Evolutionary conservation across 2,329 filamentous ascomycete genomes (phyloP), one percentile per base, ranked within the genome.

Genomic region (Arthroderma sp.): DNA sequence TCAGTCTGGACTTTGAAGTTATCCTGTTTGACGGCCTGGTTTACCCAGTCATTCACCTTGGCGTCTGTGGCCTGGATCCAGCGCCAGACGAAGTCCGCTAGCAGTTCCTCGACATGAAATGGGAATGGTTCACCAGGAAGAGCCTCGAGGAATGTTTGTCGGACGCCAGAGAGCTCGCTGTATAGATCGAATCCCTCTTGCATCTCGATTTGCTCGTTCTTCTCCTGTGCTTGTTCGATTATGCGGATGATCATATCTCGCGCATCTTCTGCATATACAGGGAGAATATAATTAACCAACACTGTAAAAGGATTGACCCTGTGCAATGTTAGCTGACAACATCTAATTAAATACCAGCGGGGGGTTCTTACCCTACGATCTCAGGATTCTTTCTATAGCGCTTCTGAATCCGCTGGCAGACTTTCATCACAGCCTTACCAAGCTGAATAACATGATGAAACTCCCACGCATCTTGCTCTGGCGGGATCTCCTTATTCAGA

Each of bases 171-270:
- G 58, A 98, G 77, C 66, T 95, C 89, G 66, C 83, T 86, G 74
- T 98, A 98, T 17, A 98, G 75, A 63, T 94, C 88, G 69, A 98
- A 97, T 0, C 91, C 93, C 69, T 98, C 93, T 66, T 95, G 82
- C 25, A 97, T 81, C 39, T 87, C 84, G 53, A 97, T 83, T 64
- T 95, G 89, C 57, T 84, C 79, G 13, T 81, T 84, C 55, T 79
- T 82, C 35, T 82, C 79, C 62, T 86, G 81, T 21, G 87, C 83
- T 56, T 85, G 80, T 59, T 86, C 80, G 62, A 97, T 78, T 60
- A 97, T 93, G 57, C 86, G 81, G 63, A 84, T 80, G 43, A 97
- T 84, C 62, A 98, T 83, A 65, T 91, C 90, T 61, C 86, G 81
- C 4, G 89, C 88, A 70, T 98, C 91, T 61, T 88, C 83, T 58